A percentile compares a stretch with the other conserved stretches of the same genome.
phyloP scores from a whole-genome alignment of 257 asterid species.

The Capsicum chinense region DNA sequence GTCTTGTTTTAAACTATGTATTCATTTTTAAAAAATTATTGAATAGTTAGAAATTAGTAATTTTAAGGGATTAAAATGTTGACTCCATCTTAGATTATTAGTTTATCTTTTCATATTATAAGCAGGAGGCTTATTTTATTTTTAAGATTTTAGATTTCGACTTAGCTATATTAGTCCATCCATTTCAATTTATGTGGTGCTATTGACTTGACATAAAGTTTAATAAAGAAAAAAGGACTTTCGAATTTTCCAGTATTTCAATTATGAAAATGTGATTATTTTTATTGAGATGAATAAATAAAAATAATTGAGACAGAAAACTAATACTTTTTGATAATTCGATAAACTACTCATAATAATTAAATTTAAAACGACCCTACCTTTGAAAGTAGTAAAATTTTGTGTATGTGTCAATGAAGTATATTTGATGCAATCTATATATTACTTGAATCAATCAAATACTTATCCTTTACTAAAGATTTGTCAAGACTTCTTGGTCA shows the following conservation, averaged over 20 bases:
- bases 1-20: background rate
- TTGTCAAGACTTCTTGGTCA: background rate
- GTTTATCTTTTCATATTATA: background rate
- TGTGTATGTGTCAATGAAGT: background rate
- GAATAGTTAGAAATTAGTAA: background rate
- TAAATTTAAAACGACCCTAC: background rate
- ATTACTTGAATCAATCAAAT: constrained; percentile 9
- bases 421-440: background rate
- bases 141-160: background rate
- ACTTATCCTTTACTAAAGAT: background rate
- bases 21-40: background rate
- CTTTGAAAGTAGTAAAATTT: too few relatives aligned
- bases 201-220: too few relatives aligned
- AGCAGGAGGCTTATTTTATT: background rate
- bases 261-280: too few relatives aligned
- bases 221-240: too few relatives aligned
- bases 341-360: background rate
- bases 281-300: too few relatives aligned
- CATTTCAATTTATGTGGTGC: too few relatives aligned
- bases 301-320: too few relatives aligned
- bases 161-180: background rate
- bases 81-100: too few relatives aligned
- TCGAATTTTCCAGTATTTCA: too few relatives aligned
- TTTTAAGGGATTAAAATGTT: background rate
- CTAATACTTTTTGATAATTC: background rate